A percentile compares a stretch with the other conserved stretches of the same genome.
Conservation (phyloP, 495 filamentous ascomycete genomes). For the Astrothelium macrocarpum region DNA sequence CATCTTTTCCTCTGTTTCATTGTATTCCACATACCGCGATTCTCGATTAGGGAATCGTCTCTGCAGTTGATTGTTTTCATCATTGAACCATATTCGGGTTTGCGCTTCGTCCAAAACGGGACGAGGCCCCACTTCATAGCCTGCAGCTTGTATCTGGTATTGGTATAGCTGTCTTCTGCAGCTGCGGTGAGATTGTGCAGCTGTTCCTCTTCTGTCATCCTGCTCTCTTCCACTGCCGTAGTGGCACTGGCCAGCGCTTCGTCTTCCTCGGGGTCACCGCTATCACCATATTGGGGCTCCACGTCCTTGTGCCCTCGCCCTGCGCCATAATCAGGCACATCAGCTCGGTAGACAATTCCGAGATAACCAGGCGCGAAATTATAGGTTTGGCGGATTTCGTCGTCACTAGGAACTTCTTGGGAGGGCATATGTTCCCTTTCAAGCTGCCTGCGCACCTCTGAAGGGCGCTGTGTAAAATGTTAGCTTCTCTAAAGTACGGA, state of each 20-base stretch:
- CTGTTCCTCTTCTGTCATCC: conserved; percentile 9
- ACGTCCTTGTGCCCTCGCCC: conserved; percentile 21
- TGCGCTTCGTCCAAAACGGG: conserved; percentile 84
- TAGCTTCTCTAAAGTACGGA: conserved; percentile 27
- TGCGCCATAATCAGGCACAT: conserved; percentile 48
- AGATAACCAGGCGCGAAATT: conserved; percentile 88
- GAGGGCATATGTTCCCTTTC: conserved; percentile 67
- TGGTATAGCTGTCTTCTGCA: background rate
- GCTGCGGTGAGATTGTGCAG: conserved; percentile 7
- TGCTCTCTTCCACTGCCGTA: background rate
- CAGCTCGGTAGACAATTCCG: conserved; percentile 79
- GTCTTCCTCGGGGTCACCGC: conserved; percentile 17
- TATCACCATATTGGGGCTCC: conserved; percentile 16
- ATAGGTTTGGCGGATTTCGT: conserved; percentile 58
- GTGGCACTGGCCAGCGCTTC: background rate
- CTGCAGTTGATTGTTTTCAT: conserved; percentile 92
- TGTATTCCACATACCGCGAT: conserved; percentile 76
- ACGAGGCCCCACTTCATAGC: conserved; percentile 88
- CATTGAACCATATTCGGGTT: conserved; percentile 62
- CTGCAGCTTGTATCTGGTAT: conserved; percentile 67
- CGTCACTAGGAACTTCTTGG: conserved; percentile 61
- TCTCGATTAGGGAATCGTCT: conserved; percentile 70
- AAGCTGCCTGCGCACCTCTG: conserved; percentile 58
- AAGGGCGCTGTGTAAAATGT: conserved; percentile 39
- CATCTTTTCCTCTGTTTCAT: conserved; percentile 89